Conservation (phyloP, 208 protist genomes). For the Sergeia podlipaevii region DNA sequence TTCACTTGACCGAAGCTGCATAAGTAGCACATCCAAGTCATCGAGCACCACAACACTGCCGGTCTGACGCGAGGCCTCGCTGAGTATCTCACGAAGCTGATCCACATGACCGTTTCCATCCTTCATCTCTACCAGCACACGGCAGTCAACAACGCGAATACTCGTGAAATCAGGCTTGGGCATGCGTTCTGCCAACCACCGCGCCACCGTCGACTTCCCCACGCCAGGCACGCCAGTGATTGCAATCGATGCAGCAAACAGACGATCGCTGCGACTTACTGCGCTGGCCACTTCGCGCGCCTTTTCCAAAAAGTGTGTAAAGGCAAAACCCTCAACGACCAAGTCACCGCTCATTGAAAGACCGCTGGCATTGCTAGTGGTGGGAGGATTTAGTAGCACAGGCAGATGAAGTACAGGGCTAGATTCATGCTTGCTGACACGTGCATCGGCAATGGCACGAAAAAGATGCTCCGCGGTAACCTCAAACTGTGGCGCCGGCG, state of each 20-base stretch:
- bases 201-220: constrained; percentile 59
- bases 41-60: constrained; percentile 95
- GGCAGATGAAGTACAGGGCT: too few species aligned
- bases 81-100: constrained; percentile 86
- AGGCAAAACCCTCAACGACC: too few species aligned
- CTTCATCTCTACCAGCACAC: constrained; percentile 23
- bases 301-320: too few species aligned
- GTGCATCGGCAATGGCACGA: too few species aligned
- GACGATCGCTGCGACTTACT: constrained; percentile 45
- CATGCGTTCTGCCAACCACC: constrained; percentile 22
- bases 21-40: constrained; percentile 91
- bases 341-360: too few species aligned
- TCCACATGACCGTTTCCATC: constrained; percentile 30
- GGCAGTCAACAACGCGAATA: constrained; percentile 35
- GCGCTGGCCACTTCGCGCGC: neutral
- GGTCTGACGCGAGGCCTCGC: constrained; percentile 94
- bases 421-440: too few species aligned
- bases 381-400: too few species aligned
- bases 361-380: too few species aligned
- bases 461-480: too few species aligned
- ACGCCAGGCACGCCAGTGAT: constrained; percentile 54
- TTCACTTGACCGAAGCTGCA: constrained; percentile 6
- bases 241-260: constrained; percentile 29
- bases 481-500: too few species aligned
- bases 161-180: constrained; percentile 16